Evolutionary conservation across 1,139 yeast species (phyloP), one percentile per base, ranked within the genome.

Genomic region (Zygosaccharomyces sapae): DNA sequence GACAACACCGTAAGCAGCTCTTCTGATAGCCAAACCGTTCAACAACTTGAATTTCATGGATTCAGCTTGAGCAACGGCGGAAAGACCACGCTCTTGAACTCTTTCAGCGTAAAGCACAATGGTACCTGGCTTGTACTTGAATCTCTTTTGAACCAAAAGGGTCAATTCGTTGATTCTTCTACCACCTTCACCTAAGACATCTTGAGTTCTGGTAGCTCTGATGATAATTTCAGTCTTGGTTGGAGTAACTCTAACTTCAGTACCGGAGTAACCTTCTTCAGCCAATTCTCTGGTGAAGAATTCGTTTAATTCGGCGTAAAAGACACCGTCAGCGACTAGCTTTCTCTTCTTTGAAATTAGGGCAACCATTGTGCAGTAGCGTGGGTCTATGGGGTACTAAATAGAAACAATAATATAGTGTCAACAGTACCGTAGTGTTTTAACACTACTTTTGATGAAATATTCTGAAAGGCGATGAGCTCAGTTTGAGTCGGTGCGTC

Each of bases 1-100:
- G 78, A 92, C 95, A 69, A 94, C 97, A 88, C 98, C 97, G 87
- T 92, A 92, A 69, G 97, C 97, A 69, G 98, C 98, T 82, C 98
- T 88, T 83, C 98, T 90, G 81, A 92, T 89, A 72, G 98, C 97
- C 73, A 92, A 85, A 81, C 98, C 98, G 79, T 84, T 86, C 73
- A 92, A 86, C 71, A 92, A 86, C 82, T 92, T 92, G 88, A 92
- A 85, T 76, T 90, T 90, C 74, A 92, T 83, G 68, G 96, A 94
- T 82, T 92, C 98, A 73, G 97, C 96, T 81, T 92, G 98, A 67
- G 96, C 96, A 69, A 95, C 96, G 70, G 98, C 98, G 62, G 97
- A 90, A 67, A 92, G 83, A 81, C 97, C 98, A 79, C 97, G 88
- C 80, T 89, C 95, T 80, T 89, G 96, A 68, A 92, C 96, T 80